Conservation (phyloP, 129 eudicot genomes). For the Tagetes patula region DNA sequence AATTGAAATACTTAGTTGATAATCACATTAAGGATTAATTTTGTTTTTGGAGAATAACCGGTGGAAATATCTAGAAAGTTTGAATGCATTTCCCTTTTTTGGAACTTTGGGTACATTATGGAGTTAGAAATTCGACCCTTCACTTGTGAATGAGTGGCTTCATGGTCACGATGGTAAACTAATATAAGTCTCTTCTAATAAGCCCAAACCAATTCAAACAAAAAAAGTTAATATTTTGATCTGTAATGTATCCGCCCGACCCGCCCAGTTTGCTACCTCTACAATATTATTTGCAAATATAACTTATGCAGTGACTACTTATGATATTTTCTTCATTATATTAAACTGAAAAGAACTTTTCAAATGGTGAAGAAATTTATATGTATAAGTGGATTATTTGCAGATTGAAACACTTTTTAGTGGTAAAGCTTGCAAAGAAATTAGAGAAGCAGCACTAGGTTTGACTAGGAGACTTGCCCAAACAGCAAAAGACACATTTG, state of each 20-base stretch:
- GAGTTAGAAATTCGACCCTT: no score
- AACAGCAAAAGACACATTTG: constrained; percentile 91
- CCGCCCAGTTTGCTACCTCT: neutral
- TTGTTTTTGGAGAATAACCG: no score
- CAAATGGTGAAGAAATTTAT: neutral
- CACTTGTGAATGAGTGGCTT: no score
- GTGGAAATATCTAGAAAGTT: no score
- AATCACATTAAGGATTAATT: neutral
- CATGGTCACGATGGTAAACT: neutral
- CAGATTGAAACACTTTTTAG: constrained; percentile 82
- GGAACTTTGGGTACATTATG: no score
- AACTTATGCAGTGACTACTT: neutral
- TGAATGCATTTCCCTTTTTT: no score
- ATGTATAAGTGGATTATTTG: constrained; percentile 21
- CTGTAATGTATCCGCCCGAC: neutral
- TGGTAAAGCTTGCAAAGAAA: constrained; percentile 83
- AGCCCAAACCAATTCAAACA: neutral
- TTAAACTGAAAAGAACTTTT: neutral
- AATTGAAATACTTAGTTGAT: constrained; percentile 5
- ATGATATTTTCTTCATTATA: neutral
- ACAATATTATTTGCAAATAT: neutral
- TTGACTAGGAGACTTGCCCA: constrained; percentile 92
- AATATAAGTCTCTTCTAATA: neutral
- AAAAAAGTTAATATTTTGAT: neutral
- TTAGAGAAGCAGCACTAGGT: constrained; percentile 82